A percentile compares a stretch with the other conserved stretches of the same genome.
Conservation (phyloP, 1,284 basidiomycete genomes). For the Cryptococcus sp. region DNA sequence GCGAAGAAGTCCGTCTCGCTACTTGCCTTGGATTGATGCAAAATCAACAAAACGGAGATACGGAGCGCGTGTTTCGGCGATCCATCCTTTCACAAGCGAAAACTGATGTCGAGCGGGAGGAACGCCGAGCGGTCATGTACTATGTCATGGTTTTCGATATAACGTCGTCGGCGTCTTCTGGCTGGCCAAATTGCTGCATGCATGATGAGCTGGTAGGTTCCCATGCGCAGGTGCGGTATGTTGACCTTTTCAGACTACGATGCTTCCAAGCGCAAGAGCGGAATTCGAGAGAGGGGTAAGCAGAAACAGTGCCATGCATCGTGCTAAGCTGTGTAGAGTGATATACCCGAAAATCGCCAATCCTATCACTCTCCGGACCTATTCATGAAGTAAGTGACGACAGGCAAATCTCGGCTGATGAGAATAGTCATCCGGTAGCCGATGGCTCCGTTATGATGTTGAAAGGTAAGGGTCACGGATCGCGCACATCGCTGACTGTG, state of each 20-base stretch:
- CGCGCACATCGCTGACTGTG: background rate
- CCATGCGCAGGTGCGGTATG: background rate
- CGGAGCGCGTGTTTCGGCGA: slow-evolving; percentile 7
- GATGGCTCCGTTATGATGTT: slow-evolving; percentile 39
- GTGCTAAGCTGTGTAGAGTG: slow-evolving; percentile 6
- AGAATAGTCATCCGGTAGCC: slow-evolving; percentile 37
- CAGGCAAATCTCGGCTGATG: no score
- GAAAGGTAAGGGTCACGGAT: slow-evolving; percentile 28
- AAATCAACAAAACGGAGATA: slow-evolving; percentile 13
- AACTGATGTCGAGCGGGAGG: slow-evolving; percentile 40
- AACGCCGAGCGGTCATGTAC: slow-evolving; percentile 32
- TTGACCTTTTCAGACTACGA: slow-evolving; percentile 1
- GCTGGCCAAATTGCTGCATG: slow-evolving; percentile 33
- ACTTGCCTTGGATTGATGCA: slow-evolving; percentile 36
- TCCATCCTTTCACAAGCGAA: slow-evolving; percentile 26
- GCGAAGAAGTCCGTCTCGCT: slow-evolving; percentile 22
- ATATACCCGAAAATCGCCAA: slow-evolving; percentile 42
- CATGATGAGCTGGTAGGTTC: slow-evolving; percentile 41
- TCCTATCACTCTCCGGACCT: slow-evolving; percentile 34
- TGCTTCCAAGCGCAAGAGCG: slow-evolving; percentile 26
- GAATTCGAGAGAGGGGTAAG: slow-evolving; percentile 33
- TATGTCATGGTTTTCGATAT: slow-evolving; percentile 26
- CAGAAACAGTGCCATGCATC: background rate
- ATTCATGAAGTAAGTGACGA: slow-evolving; percentile 29
- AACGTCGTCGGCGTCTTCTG: slow-evolving; percentile 27